Conservation (phyloP, 169 alveolate genomes). For the Plasmodium billcollinsi region DNA sequence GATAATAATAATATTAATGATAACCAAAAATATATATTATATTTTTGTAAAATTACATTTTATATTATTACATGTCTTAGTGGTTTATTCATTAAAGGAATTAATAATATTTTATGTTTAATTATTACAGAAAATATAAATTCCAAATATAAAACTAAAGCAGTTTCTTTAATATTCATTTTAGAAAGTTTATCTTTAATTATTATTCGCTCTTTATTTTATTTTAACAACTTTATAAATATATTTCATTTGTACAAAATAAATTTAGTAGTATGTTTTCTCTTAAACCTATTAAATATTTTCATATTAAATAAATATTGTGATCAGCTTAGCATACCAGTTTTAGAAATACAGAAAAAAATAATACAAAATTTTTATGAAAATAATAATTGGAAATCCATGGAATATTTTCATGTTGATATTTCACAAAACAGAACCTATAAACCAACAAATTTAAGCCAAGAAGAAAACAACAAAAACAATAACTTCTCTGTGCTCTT, state of each 20-base stretch:
- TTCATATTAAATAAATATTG: neutral
- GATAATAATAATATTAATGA: constrained; percentile 1
- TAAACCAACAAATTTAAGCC: neutral
- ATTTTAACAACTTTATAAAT: neutral
- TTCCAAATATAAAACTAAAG: constrained; percentile 1
- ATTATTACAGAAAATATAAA: constrained; percentile 33
- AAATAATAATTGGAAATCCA: neutral
- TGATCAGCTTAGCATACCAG: neutral
- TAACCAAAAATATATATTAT: too few species aligned
- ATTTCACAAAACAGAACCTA: neutral
- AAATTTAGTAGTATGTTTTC: neutral
- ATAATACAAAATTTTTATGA: neutral
- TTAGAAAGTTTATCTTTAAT: neutral
- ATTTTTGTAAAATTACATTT: neutral
- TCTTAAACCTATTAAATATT: neutral
- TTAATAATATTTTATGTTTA: constrained; percentile 24
- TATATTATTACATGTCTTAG: neutral
- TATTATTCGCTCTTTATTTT: constrained; percentile 5
- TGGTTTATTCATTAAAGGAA: constrained; percentile 27
- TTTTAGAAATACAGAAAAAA: neutral
- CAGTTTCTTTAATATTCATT: neutral
- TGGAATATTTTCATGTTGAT: neutral
- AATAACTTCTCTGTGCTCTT: too few species aligned
- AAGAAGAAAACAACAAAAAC: too few species aligned
- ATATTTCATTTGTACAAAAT: neutral